phyloP scores from a whole-genome alignment of 2,329 filamentous ascomycete genomes.

The Emericellopsis cladophorae region DNA sequence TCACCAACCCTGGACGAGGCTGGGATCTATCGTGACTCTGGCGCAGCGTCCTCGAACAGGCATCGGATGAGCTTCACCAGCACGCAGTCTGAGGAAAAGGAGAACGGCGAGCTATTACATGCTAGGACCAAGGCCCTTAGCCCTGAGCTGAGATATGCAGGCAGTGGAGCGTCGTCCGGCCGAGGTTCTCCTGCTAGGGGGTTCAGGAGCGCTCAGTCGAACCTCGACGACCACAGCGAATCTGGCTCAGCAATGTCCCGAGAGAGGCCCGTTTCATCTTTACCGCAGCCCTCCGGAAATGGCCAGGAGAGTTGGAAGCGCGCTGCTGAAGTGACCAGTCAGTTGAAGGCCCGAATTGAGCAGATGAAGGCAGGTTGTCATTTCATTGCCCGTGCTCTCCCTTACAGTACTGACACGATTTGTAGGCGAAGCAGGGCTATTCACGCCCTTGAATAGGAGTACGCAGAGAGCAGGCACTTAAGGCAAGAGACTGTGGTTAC shows the following conservation, averaged over 20 bases:
- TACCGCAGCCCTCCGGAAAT: constrained; percentile 19
- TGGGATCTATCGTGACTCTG: constrained; percentile 44
- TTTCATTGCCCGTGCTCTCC: constrained; percentile 2
- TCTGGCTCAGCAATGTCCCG: constrained; percentile 10
- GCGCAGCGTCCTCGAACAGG: constrained; percentile 22
- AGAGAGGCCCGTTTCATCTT: constrained; percentile 20
- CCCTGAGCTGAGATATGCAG: constrained; percentile 38
- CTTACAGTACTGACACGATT: background rate
- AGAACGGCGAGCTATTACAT: constrained; percentile 47
- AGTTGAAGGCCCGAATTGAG: constrained; percentile 93
- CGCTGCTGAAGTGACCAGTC: constrained; percentile 93
- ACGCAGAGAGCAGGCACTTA: no score
- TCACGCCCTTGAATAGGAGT: constrained; percentile 20
- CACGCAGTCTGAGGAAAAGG: constrained; percentile 62
- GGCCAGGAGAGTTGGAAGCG: constrained; percentile 81
- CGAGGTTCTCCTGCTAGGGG: constrained; percentile 46
- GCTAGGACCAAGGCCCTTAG: constrained; percentile 35
- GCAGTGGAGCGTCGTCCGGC: constrained; percentile 38
- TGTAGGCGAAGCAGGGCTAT: constrained; percentile 37
- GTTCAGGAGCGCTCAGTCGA: constrained; percentile 25
- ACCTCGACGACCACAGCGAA: constrained; percentile 20
- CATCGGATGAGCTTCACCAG: constrained; percentile 52
- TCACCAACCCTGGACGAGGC: constrained; percentile 46
- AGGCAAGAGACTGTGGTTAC: background rate
- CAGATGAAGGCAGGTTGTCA: constrained; percentile 69